Evolutionary conservation across 352 stramenopile genomes (phyloP).

Genomic region (Globisporangium paroecandrum): DNA sequence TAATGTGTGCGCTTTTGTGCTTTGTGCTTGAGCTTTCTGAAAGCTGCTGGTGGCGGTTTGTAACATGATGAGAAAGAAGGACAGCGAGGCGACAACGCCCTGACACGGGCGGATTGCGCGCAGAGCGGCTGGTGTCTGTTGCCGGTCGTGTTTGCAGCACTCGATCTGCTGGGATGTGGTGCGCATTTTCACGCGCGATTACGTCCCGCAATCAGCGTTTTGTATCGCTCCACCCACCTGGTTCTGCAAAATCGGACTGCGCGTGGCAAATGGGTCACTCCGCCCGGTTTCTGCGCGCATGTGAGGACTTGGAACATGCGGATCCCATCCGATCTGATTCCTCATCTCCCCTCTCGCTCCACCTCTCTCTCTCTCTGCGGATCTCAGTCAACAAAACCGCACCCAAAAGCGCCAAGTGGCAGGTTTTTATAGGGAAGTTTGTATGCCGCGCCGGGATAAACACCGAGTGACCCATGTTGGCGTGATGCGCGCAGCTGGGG

Average conservation of each 20-base stretch:
- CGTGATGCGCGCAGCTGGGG: not conserved
- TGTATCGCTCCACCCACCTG: not conserved
- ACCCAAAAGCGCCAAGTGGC: not conserved
- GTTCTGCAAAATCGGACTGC: not conserved
- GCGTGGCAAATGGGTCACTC: not conserved
- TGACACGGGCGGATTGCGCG: not conserved
- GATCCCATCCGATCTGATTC: conserved; percentile 10
- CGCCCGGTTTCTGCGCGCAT: not conserved
- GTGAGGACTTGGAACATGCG: not conserved
- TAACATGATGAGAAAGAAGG: not conserved
- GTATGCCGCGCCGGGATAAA: not conserved
- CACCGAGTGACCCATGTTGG: not conserved
- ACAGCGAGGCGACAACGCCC: not conserved
- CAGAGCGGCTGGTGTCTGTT: not conserved
- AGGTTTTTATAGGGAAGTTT: not conserved
- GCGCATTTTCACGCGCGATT: not conserved
- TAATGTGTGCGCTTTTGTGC: not conserved
- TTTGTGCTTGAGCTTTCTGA: not conserved
- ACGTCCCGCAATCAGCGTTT: not conserved
- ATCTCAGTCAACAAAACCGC: not conserved
- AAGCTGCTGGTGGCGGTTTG: not conserved
- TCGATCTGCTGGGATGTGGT: not conserved
- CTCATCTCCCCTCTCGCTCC: conserved; percentile 10
- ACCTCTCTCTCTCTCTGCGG: not conserved
- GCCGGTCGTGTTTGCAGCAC: not conserved